Evolutionary conservation across 192 early-diverging fungal species (phyloP).

Genomic region (Coemansia furcata): DNA sequence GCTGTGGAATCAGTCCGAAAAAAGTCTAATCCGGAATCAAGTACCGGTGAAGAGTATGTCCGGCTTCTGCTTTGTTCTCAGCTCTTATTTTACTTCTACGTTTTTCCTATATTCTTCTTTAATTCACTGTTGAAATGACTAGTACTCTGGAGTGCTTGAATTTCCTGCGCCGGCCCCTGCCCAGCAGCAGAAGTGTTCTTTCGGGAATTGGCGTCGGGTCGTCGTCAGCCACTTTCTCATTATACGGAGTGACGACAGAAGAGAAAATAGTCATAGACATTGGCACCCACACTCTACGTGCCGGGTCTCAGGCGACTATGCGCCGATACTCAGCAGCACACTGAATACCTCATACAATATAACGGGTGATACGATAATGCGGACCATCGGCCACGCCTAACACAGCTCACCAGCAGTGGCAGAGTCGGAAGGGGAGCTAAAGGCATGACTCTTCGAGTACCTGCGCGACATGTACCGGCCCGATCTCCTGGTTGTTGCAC

Average conservation of each 20-base stretch:
- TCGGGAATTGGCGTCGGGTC: not conserved
- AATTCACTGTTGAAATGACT: not conserved
- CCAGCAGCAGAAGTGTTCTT: not conserved
- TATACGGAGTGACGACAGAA: conserved; percentile 56
- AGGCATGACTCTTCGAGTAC: conserved; percentile 24
- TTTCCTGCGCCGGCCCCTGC: not conserved
- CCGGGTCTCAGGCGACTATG: conserved; percentile 80
- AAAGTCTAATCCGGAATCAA: not conserved
- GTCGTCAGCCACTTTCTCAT: not conserved
- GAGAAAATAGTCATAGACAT: conserved; percentile 87
- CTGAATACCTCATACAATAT: conserved; percentile 4
- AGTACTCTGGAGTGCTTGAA: not conserved
- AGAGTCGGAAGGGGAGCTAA: conserved; percentile 14
- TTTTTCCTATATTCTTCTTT: not conserved
- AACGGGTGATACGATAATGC: not conserved
- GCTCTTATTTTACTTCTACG: not conserved
- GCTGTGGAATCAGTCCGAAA: conserved; percentile 1
- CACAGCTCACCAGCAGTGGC: not conserved
- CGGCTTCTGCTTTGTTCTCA: not conserved
- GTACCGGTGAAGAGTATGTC: not conserved
- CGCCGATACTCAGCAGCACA: conserved; percentile 60
- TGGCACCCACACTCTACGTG: conserved; percentile 78
- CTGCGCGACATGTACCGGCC: conserved; percentile 28
- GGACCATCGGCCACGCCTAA: not conserved
- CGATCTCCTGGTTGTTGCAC: conserved; percentile 76